Conservation (phyloP, 1,139 yeast species). For the Meyerozyma elateridarum region DNA sequence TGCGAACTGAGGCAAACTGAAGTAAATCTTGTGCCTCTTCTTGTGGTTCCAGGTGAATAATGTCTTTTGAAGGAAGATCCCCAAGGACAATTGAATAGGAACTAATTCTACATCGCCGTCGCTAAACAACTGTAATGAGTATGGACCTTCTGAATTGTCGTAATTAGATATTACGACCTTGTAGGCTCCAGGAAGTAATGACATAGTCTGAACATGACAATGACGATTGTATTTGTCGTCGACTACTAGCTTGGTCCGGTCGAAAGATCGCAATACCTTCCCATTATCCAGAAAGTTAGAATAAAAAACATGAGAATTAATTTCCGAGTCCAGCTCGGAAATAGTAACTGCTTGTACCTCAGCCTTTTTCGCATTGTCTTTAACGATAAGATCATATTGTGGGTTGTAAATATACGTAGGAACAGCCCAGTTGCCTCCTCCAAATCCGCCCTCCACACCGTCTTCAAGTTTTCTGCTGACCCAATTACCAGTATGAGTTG, state of each 20-base stretch:
- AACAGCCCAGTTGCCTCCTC: conserved; percentile 57
- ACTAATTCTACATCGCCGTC: conserved; percentile 11
- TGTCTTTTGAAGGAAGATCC: conserved; percentile 27
- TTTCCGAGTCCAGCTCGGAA: conserved; percentile 19
- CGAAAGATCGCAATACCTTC: conserved; percentile 22
- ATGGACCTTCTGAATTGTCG: conserved; percentile 11
- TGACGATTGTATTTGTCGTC: conserved; percentile 24
- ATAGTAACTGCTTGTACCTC: conserved; percentile 23
- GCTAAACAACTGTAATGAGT: conserved; percentile 7
- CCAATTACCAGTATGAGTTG: conserved; percentile 45
- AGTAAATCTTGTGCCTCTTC: conserved; percentile 32
- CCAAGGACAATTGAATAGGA: conserved; percentile 26
- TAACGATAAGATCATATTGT: conserved; percentile 40
- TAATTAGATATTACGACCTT: conserved; percentile 31
- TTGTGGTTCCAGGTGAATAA: conserved; percentile 33
- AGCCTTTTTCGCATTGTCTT: conserved; percentile 12
- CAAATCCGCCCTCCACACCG: conserved; percentile 7
- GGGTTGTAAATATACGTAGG: conserved; percentile 58
- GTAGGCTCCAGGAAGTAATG: conserved; percentile 33
- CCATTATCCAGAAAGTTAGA: conserved; percentile 16
- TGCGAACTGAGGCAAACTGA: conserved; percentile 19
- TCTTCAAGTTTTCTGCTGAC: conserved; percentile 19
- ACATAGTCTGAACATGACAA: conserved; percentile 18
- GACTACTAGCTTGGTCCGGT: conserved; percentile 24
- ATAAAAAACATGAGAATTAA: conserved; percentile 43